Conservation (phyloP, 169 alveolate species). For the Pseudocohnilembus persalinus region DNA sequence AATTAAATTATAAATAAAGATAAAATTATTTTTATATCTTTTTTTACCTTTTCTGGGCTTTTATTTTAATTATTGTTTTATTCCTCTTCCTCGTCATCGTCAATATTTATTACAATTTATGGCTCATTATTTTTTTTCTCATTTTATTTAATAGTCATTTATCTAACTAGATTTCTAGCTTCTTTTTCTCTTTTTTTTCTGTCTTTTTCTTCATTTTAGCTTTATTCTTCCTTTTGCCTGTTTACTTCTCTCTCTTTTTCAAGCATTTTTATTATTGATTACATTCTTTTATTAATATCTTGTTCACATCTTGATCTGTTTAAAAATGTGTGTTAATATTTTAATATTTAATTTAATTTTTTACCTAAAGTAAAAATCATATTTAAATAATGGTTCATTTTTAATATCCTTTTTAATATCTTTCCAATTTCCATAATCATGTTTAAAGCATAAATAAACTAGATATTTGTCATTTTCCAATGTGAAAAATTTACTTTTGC, state of each 20-base stretch:
- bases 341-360: neutral
- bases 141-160: neutral
- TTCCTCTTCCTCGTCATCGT: neutral
- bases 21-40: too few species aligned
- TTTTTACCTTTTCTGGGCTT: too few species aligned
- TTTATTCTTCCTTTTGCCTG: neutral
- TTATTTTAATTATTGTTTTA: too few species aligned
- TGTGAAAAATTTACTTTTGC: constrained; percentile 74
- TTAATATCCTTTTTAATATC: constrained; percentile 70
- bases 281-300: constrained; percentile 63
- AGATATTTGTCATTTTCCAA: constrained; percentile 81
- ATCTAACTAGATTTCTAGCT: neutral
- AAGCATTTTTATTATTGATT: constrained; percentile 55
- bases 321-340: constrained; percentile 34
- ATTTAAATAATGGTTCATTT: constrained; percentile 66
- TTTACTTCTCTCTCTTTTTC: constrained; percentile 52
- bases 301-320: constrained; percentile 56
- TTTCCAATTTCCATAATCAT: constrained; percentile 86
- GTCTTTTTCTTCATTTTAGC: neutral
- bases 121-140: neutral
- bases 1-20: too few species aligned
- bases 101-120: neutral
- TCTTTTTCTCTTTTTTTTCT: constrained; percentile 3
- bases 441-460: constrained; percentile 66
- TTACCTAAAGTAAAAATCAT: constrained; percentile 71